Evolutionary conservation across 176 grass and related monocot species (phyloP).

Genomic region (Leersia perrieri): DNA sequence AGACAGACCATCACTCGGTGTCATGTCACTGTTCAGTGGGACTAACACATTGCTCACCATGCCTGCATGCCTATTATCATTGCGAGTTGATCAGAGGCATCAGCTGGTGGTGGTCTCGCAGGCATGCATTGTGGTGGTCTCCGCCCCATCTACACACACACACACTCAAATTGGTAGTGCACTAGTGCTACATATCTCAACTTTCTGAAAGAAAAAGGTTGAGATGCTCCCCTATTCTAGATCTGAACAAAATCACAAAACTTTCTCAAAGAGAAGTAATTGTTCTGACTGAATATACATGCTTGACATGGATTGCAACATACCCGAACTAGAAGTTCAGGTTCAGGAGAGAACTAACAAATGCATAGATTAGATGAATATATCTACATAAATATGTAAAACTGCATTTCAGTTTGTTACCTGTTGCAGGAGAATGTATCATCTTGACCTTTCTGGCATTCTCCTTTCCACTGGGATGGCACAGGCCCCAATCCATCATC

Average conservation of each 20-base stretch:
- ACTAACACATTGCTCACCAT: not conserved
- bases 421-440: constrained; percentile 66
- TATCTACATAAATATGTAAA: not conserved
- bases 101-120: constrained; percentile 44
- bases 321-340: not conserved
- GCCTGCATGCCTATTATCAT: constrained; percentile 24
- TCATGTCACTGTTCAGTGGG: constrained; percentile 20
- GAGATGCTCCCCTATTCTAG: not conserved
- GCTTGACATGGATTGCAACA: not conserved
- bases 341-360: not conserved
- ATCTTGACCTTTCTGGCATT: constrained; percentile 60
- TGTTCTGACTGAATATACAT: not conserved
- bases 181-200: constrained; percentile 37
- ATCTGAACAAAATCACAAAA: not conserved
- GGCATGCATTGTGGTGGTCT: constrained; percentile 40
- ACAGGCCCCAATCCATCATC: constrained; percentile 69
- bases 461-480: constrained; percentile 75
- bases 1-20: not conserved
- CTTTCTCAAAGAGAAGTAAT: not conserved
- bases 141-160: too few relatives aligned
- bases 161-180: constrained; percentile 20
- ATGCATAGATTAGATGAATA: not conserved
- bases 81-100: constrained; percentile 30
- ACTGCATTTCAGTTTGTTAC: constrained; percentile 28
- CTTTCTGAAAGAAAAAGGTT: constrained; percentile 11